Evolutionary conservation across 202 grass and related monocot species (phyloP).

Genomic region (Schoenoplectus tabernaemontani): DNA sequence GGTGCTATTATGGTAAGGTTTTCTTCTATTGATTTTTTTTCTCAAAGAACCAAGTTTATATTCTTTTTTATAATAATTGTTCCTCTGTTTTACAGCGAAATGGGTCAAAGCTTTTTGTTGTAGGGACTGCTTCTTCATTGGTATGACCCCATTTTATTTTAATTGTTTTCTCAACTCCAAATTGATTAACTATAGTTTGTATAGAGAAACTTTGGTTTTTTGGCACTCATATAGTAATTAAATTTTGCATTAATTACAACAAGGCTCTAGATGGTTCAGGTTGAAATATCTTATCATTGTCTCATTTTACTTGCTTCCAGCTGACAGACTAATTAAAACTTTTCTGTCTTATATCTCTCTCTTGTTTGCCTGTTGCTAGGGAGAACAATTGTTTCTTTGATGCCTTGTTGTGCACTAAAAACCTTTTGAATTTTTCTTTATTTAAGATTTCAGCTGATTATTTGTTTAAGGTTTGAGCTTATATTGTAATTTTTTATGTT

Average conservation of each 20-base stretch:
- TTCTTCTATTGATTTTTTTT: neutral
- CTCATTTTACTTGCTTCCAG: conserved; percentile 12
- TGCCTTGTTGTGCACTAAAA: no score
- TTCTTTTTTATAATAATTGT: conserved; percentile 18
- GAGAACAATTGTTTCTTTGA: no score
- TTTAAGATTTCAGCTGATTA: no score
- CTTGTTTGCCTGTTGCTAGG: no score
- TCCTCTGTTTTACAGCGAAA: conserved; percentile 73
- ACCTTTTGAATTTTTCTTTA: no score
- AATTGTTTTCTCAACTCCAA: conserved; percentile 13
- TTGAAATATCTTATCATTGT: neutral
- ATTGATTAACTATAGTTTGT: neutral
- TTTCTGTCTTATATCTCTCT: no score
- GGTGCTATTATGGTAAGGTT: conserved; percentile 89
- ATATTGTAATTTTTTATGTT: conserved; percentile 25
- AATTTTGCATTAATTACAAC: neutral
- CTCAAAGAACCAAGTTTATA: conserved; percentile 15
- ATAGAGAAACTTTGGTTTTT: neutral
- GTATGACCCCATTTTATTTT: conserved; percentile 37
- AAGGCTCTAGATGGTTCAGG: neutral
- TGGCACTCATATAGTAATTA: neutral
- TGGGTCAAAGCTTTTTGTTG: conserved; percentile 87
- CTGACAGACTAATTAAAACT: no score
- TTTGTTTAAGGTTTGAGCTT: no score
- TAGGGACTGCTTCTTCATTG: conserved; percentile 85